Percentiles rank a stretch among this genome's conserved stretches.
Evolutionary conservation across 805 yeast species (phyloP).

Genomic region (Zygosaccharomyces lentus): DNA sequence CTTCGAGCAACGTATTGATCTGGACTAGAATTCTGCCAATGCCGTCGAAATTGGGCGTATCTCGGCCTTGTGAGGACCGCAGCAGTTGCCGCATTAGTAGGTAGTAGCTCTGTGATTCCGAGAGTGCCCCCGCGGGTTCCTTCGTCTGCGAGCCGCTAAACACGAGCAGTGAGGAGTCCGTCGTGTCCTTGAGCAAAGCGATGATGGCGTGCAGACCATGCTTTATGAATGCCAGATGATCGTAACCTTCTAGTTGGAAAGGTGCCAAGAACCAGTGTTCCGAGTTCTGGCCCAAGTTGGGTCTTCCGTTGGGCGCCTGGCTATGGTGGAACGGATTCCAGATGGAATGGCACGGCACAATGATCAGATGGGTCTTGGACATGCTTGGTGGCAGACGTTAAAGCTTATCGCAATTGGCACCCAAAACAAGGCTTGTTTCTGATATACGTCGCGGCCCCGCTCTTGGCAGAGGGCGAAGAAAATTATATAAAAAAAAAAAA

Average conservation of each 20-base stretch:
- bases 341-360: constrained; percentile 62
- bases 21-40: constrained; percentile 10
- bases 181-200: constrained; percentile 31
- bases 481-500: no score
- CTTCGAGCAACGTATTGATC: constrained; percentile 3
- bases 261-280: constrained; percentile 64
- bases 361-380: constrained; percentile 35
- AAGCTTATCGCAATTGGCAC: no score
- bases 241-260: constrained; percentile 66
- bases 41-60: constrained; percentile 10
- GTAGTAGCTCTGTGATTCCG: constrained; percentile 60
- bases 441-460: no score
- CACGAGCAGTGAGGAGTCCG: constrained; percentile 38
- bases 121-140: constrained; percentile 45
- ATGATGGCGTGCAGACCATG: constrained; percentile 51
- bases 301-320: constrained; percentile 15
- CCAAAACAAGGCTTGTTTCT: no score
- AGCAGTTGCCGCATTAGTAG: constrained; percentile 39
- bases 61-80: constrained; percentile 10
- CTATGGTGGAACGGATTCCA: constrained; percentile 39
- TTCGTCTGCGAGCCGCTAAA: constrained; percentile 73
- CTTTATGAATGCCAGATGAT: constrained; percentile 59
- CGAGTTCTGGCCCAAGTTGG: constrained; percentile 42
- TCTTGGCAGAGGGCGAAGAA: no score
- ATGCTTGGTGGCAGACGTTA: background rate